A percentile compares a stretch with the other conserved stretches of the same genome.
Conservation (phyloP, 805 yeast species). For the Metschnikowia continentalis region DNA sequence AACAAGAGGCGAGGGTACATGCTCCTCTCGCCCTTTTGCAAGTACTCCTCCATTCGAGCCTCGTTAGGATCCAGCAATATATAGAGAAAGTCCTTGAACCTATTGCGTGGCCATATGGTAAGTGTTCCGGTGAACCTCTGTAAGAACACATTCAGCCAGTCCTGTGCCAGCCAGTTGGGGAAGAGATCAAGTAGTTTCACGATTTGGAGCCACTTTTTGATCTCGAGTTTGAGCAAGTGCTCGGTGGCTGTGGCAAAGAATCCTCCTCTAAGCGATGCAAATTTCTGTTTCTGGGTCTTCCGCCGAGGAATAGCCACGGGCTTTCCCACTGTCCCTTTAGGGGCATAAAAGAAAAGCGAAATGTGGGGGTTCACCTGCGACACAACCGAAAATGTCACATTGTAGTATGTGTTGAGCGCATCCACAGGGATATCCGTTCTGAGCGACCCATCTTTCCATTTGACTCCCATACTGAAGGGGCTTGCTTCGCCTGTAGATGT, state of each 20-base stretch:
- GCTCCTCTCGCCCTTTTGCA: slow-evolving; percentile 58
- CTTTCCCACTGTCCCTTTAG: slow-evolving; percentile 75
- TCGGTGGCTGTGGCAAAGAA: slow-evolving; percentile 70
- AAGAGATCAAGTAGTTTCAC: slow-evolving; percentile 60
- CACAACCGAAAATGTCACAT: slow-evolving; percentile 71
- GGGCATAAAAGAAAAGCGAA: slow-evolving; percentile 68
- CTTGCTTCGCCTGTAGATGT: slow-evolving; percentile 36
- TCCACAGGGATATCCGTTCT: slow-evolving; percentile 77
- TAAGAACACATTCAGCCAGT: slow-evolving; percentile 75
- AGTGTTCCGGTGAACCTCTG: slow-evolving; percentile 73
- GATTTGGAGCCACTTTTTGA: slow-evolving; percentile 71
- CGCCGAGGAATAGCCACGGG: slow-evolving; percentile 61
- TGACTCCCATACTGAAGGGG: slow-evolving; percentile 71
- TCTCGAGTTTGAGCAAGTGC: slow-evolving; percentile 65
- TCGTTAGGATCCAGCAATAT: slow-evolving; percentile 67
- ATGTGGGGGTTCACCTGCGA: slow-evolving; percentile 85
- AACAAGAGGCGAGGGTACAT: slow-evolving; percentile 65
- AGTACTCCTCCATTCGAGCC: slow-evolving; percentile 50
- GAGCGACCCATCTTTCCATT: slow-evolving; percentile 76
- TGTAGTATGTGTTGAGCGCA: slow-evolving; percentile 68
- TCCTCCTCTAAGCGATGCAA: slow-evolving; percentile 62
- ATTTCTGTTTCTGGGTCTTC: slow-evolving; percentile 28
- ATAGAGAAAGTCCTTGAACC: slow-evolving; percentile 54
- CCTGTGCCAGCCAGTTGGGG: slow-evolving; percentile 68
- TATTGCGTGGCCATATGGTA: slow-evolving; percentile 70